Base-by-base conservation (phyloP, 192 early-diverging fungal genomes). In the Backusella parvicylindrica region DNA sequence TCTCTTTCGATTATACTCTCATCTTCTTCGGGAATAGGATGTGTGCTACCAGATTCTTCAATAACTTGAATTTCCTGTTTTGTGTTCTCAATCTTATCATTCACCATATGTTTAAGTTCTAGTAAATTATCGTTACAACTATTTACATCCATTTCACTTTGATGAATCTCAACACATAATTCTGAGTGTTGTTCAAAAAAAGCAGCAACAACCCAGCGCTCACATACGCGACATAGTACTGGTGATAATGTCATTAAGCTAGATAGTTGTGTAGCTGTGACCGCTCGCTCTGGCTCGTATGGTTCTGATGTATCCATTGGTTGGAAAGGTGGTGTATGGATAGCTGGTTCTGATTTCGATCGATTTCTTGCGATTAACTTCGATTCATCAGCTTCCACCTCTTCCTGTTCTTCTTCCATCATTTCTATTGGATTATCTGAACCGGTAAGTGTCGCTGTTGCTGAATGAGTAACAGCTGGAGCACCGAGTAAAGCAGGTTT, bases 201-300 rank as follows among this genome's bases (percentile, higher is more conserved):
- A 2, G 90, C 74, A 13, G 88, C 88, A 4, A 93, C 89, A 60
- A 94, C 86, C 63, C 81, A 85, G 33, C 89, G 82, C 73, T 96
- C 95, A 75, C 95, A 96, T 47, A 96, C 89, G 35, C 90, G 87
- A 79, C 95, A 96, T 2, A 94, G 78, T 1, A 89, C 88, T 11
- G 87, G 84, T 43, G 82, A 79, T 3, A 87, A 67, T 0, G 38
- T 26, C 64, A 78, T 66, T 15, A 78, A 32, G 9, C 32, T 67
- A 5, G 64, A 32, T 11, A 67, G 31, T 3, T 64, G 50, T 23
- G 8, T 33, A 9, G 74, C 8, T 66, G 50, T 1, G 47, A 23
- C 18, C 21, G 35, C 11, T 8, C 1, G 3, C 15, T 15, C 40
- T 28, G 15, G 13, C 7, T 72, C 32, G 6, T 56, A 1, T 13